Conservation (phyloP, 148 eudicot genomes). For the Selenicereus undatus region DNA sequence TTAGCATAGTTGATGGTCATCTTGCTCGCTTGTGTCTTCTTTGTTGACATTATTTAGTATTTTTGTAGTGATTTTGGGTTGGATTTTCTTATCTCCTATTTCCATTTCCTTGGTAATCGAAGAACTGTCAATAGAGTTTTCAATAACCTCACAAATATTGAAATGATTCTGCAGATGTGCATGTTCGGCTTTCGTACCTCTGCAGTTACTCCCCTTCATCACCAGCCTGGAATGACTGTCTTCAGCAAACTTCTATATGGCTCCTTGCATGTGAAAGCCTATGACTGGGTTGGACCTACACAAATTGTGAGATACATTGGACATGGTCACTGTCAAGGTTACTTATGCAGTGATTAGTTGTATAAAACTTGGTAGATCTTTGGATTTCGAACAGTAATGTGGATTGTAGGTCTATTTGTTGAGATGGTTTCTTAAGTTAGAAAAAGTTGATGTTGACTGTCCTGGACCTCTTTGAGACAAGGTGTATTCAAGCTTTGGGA, state of each 20-base stretch:
- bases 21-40: neutral
- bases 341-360: neutral
- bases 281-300: constrained; percentile 94
- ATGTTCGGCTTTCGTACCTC: constrained; percentile 89
- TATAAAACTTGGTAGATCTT: neutral
- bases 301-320: constrained; percentile 38
- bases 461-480: neutral
- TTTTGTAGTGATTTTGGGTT: neutral
- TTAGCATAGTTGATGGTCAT: neutral
- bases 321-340: constrained; percentile 52
- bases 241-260: constrained; percentile 97
- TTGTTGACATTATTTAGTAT: neutral
- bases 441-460: neutral
- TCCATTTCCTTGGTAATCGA: neutral
- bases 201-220: constrained; percentile 90
- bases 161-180: constrained; percentile 74
- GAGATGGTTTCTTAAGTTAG: neutral
- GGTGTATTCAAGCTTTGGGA: constrained; percentile 54
- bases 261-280: constrained; percentile 91
- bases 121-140: neutral
- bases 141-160: neutral
- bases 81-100: neutral
- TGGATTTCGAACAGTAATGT: neutral
- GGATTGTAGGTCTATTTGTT: neutral
- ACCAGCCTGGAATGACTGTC: constrained; percentile 97